Conservation (phyloP, 129 eudicot genomes). For the Silybum marianum region DNA sequence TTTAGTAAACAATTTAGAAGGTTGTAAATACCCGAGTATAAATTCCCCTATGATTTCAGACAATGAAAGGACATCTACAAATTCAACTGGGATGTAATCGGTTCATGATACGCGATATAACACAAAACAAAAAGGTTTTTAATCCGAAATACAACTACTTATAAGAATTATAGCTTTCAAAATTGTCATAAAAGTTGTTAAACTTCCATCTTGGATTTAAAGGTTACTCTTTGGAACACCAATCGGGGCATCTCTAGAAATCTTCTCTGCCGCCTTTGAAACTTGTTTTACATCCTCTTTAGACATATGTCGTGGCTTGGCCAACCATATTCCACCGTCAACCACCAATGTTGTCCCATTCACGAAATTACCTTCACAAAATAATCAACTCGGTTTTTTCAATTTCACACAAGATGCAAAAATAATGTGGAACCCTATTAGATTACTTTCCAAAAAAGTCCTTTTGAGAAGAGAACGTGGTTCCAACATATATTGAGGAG, state of each 20-base stretch:
- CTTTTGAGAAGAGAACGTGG: neutral
- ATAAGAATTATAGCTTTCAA: neutral
- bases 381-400: neutral
- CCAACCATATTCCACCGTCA: conserved; percentile 54
- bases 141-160: neutral
- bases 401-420: neutral
- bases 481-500: neutral
- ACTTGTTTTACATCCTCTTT: conserved; percentile 51
- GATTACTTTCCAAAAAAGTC: neutral
- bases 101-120: neutral
- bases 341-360: conserved; percentile 51
- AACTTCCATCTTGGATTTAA: conserved; percentile 4
- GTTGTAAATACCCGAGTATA: neutral
- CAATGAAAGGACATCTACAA: neutral
- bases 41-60: neutral
- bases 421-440: neutral
- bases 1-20: neutral
- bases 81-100: neutral
- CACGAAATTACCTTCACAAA: conserved; percentile 44
- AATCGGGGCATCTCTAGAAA: conserved; percentile 44
- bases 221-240: conserved; percentile 60
- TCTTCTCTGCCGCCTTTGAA: conserved; percentile 49
- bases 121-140: neutral
- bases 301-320: conserved; percentile 39
- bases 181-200: neutral